phyloP scores from a whole-genome alignment of 139 green algal genomes.

The Desmodesmus armatus region DNA sequence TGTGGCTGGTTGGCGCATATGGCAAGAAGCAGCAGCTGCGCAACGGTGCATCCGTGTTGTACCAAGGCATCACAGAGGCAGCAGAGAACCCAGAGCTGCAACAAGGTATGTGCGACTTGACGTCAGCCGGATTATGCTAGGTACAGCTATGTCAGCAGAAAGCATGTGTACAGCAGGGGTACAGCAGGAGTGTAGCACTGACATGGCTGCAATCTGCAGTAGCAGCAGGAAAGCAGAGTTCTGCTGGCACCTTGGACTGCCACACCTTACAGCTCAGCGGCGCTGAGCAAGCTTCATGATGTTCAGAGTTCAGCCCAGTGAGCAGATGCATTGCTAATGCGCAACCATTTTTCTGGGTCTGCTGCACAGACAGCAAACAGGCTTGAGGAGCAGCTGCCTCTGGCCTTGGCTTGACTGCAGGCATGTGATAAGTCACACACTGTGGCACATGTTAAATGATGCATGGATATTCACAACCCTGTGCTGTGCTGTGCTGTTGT shows the following conservation, averaged over 20 bases:
- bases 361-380: too few species aligned
- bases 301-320: too few species aligned
- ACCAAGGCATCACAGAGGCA: slow-evolving; percentile 35
- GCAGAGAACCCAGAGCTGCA: slow-evolving; percentile 23
- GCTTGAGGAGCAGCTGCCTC: too few species aligned
- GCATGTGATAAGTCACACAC: neutral
- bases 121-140: neutral
- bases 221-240: neutral
- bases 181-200: neutral
- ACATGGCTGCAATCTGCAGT: neutral
- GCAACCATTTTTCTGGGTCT: too few species aligned
- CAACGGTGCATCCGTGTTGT: slow-evolving; percentile 31
- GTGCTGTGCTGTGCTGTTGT: neutral
- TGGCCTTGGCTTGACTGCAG: too few species aligned
- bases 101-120: neutral
- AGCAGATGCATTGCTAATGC: too few species aligned
- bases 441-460: neutral
- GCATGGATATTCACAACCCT: too few species aligned
- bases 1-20: slow-evolving; percentile 26
- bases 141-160: neutral
- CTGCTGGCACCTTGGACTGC: neutral
- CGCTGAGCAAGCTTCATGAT: neutral
- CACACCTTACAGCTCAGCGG: neutral
- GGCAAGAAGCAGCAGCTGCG: slow-evolving; percentile 37
- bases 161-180: neutral